These are phyloP conservation scores for Termitomyces sp. DNA, from an alignment of 768 basidiomycete genomes.

Conservation along the genomic window DNA sequence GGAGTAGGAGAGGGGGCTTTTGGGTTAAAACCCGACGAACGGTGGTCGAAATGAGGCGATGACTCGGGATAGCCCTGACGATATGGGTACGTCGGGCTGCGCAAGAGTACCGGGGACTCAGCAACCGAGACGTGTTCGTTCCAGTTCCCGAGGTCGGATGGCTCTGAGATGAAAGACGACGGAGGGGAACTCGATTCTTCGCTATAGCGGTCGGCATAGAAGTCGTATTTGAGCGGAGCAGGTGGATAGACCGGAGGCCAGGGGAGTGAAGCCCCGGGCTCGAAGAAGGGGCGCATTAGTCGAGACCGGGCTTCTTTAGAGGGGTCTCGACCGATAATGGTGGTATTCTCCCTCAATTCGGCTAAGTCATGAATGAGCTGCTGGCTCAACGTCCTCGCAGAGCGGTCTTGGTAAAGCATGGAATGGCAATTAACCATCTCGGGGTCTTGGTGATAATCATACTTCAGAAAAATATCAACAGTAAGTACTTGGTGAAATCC, in stretches of 20 bases:
- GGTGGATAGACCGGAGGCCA: background rate
- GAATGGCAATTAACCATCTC: background rate
- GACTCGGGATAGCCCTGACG: background rate
- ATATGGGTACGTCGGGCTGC: background rate
- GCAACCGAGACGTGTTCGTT: background rate
- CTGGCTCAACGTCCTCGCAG: background rate
- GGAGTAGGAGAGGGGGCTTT: background rate
- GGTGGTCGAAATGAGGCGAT: background rate
- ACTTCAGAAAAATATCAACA: background rate
- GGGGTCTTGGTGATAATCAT: background rate
- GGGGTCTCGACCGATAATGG: background rate
- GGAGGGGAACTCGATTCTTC: background rate
- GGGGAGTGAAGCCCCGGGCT: background rate
- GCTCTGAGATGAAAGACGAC: background rate
- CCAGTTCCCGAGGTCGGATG: background rate
- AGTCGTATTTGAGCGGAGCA: background rate
- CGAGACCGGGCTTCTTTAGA: background rate
- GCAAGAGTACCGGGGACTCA: background rate
- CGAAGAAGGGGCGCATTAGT: background rate
- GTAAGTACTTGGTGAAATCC: background rate
- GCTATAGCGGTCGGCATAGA: background rate
- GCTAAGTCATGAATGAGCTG: conserved; percentile 1
- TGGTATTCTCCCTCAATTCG: conserved; percentile 1
- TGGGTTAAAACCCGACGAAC: background rate
- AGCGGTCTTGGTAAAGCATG: background rate